Evolutionary conservation across 2,329 filamentous ascomycete genomes (phyloP).

Genomic region (Aureobasidium leucospermi): DNA sequence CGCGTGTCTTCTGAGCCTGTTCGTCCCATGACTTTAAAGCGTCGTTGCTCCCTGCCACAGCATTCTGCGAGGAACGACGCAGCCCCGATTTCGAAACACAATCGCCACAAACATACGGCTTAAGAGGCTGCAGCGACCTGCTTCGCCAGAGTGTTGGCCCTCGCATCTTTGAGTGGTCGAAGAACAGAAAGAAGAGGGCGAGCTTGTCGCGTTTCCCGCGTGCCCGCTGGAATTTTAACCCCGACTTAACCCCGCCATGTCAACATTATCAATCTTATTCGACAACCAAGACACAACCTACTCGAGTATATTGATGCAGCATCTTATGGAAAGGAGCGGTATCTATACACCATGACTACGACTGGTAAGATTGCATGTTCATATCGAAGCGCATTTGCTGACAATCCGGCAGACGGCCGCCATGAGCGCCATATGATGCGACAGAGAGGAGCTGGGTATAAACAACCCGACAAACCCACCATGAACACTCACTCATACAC

Average conservation of each 20-base stretch:
- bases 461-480: neutral
- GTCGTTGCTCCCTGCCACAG: neutral
- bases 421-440: constrained; percentile 17
- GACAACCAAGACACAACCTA: neutral
- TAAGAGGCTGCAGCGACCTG: neutral
- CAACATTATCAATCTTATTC: neutral
- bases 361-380: neutral
- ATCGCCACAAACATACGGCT: neutral
- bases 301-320: neutral
- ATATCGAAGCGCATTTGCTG: neutral
- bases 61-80: neutral
- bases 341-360: neutral
- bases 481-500: neutral
- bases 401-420: constrained; percentile 4
- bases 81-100: neutral
- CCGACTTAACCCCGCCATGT: neutral
- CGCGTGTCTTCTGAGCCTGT: neutral
- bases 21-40: neutral
- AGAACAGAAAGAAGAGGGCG: neutral
- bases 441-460: constrained; percentile 16
- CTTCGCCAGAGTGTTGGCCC: neutral
- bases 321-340: neutral
- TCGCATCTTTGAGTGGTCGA: neutral
- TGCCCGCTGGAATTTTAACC: neutral
- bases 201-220: no score